Evolutionary conservation across 306 rosid species (phyloP).

Genomic region (Trifolium repens): DNA sequence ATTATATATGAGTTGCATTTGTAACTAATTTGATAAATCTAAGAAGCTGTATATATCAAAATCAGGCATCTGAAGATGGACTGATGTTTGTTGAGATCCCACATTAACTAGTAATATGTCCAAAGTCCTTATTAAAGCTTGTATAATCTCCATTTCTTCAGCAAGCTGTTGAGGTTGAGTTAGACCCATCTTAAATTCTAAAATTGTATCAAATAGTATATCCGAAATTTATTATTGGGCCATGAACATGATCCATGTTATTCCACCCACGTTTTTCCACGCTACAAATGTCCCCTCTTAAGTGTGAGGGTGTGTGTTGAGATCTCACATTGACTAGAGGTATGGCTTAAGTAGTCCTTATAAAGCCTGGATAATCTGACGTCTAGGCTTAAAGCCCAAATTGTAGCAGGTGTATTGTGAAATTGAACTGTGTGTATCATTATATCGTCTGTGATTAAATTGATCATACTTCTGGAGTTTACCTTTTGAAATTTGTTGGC

Average conservation of each 20-base stretch:
- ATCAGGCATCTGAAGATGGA: slow-evolving; percentile 30
- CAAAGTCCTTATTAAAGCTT: not conserved
- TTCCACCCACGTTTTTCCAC: not conserved
- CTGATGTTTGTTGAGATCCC: not conserved
- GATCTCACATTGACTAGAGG: not conserved
- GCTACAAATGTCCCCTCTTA: not conserved
- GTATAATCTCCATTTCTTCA: not conserved
- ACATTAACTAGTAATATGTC: not conserved
- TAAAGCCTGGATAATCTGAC: not conserved
- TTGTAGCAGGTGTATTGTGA: slow-evolving; percentile 12
- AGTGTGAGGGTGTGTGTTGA: slow-evolving; percentile 1
- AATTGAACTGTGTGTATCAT: slow-evolving; percentile 30
- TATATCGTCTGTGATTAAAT: slow-evolving; percentile 24
- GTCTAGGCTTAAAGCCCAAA: not conserved
- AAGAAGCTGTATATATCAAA: slow-evolving; percentile 7
- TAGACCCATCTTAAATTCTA: not conserved
- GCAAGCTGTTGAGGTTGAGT: not conserved
- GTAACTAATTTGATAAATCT: slow-evolving; percentile 23
- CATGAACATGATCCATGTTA: not conserved
- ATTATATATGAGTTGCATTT: slow-evolving; percentile 19
- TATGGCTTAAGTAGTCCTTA: slow-evolving; percentile 8
- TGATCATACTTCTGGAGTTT: slow-evolving; percentile 29
- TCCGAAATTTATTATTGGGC: not conserved
- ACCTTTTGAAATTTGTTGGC: slow-evolving; percentile 45
- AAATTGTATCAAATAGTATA: not conserved